Conservation (phyloP, 345 rosid species). For the Brassica juncea region DNA sequence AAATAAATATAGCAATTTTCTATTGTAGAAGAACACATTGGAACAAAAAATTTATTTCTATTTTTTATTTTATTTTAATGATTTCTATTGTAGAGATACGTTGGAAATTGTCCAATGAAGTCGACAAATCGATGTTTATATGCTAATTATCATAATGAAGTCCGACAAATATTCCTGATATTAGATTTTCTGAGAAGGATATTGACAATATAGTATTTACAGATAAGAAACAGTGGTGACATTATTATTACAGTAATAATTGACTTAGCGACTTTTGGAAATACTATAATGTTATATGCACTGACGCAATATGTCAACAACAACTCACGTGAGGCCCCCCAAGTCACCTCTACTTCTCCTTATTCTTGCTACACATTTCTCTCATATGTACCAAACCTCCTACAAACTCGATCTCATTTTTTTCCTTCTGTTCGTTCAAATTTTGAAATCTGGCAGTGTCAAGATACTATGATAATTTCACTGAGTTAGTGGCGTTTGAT, state of each 20-base stretch:
- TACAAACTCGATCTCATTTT: conserved; percentile 13
- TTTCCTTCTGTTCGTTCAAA: conserved; percentile 23
- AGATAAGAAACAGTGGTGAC: conserved; percentile 37
- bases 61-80: too few relatives aligned
- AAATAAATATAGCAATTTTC: too few relatives aligned
- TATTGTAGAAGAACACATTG: too few relatives aligned
- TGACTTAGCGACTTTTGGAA: conserved; percentile 27
- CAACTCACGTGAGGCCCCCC: conserved; percentile 41
- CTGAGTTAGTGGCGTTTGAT: conserved; percentile 26
- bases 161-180: conserved; percentile 31
- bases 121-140: background rate
- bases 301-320: conserved; percentile 35
- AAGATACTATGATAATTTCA: conserved; percentile 32
- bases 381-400: conserved; percentile 29
- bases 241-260: conserved; percentile 41
- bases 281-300: conserved; percentile 19
- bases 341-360: conserved; percentile 1
- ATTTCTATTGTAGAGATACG: too few relatives aligned
- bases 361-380: conserved; percentile 8
- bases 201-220: conserved; percentile 25
- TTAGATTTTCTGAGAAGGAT: conserved; percentile 31
- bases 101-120: background rate
- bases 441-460: conserved; percentile 27
- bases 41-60: too few relatives aligned
- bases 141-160: conserved; percentile 1